Evolutionary conservation across 805 yeast genomes (phyloP).

Genomic region (Debaryomyces tyrocola): DNA sequence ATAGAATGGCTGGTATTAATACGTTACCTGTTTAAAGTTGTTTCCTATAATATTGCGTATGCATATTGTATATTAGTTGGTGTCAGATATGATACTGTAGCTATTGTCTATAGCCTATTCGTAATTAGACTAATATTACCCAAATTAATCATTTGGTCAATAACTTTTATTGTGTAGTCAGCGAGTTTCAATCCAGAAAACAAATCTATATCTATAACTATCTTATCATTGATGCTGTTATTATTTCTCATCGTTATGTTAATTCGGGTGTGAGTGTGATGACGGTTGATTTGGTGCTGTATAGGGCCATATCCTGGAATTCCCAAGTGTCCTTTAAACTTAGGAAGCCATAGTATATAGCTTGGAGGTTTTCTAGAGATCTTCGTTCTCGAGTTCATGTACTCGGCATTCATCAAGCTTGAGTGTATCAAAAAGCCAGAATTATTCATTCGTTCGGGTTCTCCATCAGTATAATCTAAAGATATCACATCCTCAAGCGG

Average conservation of each 20-base stretch:
- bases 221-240: background rate
- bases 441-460: background rate
- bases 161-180: slow-evolving; percentile 5
- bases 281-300: background rate
- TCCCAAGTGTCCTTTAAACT: slow-evolving; percentile 4
- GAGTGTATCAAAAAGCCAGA: background rate
- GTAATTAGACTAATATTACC: slow-evolving; percentile 1
- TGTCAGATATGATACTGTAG: background rate
- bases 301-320: background rate
- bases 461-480: background rate
- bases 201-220: slow-evolving; percentile 13
- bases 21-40: slow-evolving; percentile 35
- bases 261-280: background rate
- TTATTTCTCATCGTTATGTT: background rate
- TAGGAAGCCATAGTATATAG: slow-evolving; percentile 7
- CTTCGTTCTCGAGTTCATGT: background rate
- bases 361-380: background rate
- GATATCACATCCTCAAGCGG: background rate
- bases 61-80: background rate
- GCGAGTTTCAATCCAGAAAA: slow-evolving; percentile 13
- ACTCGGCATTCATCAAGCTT: slow-evolving; percentile 1
- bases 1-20: slow-evolving; percentile 43
- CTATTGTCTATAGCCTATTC: background rate
- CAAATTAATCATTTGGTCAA: slow-evolving; percentile 1
- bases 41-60: background rate